phyloP scores from a whole-genome alignment of 2,329 filamentous ascomycete genomes.

The Colletotrichum orchidophilum region DNA sequence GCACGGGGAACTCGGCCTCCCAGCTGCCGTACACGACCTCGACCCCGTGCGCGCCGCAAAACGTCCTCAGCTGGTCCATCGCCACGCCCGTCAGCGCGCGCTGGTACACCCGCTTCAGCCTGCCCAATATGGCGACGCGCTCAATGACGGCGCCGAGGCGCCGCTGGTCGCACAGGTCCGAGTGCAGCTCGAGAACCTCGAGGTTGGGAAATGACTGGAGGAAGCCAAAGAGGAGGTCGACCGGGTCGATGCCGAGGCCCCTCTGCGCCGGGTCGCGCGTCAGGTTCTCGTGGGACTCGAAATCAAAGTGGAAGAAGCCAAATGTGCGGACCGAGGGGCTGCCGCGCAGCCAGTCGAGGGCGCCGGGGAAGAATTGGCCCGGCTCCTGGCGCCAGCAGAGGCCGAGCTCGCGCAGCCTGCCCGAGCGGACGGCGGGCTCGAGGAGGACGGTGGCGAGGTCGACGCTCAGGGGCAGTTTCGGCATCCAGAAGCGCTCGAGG shows the following conservation, averaged over 20 bases:
- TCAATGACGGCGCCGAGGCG: conserved; percentile 13
- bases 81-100: conserved; percentile 19
- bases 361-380: conserved; percentile 40
- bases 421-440: conserved; percentile 37
- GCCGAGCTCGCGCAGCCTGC: conserved; percentile 44
- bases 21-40: conserved; percentile 27
- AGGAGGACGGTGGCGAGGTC: conserved; percentile 35
- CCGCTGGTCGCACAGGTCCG: conserved; percentile 5
- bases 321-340: conserved; percentile 44
- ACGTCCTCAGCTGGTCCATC: conserved; percentile 27
- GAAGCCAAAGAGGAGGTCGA: conserved; percentile 29
- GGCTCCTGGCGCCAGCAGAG: conserved; percentile 35
- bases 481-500: conserved; percentile 34
- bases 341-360: conserved; percentile 48
- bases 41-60: conserved; percentile 19
- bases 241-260: conserved; percentile 9
- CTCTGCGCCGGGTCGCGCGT: conserved; percentile 20
- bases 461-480: conserved; percentile 27
- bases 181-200: conserved; percentile 32
- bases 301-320: conserved; percentile 47
- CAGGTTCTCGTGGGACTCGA: conserved; percentile 37
- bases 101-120: conserved; percentile 25
- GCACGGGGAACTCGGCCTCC: conserved; percentile 23
- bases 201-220: conserved; percentile 35
- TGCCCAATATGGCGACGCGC: conserved; percentile 2